Conservation (phyloP, 1,284 basidiomycete genomes). For the Chalciporus sp. region DNA sequence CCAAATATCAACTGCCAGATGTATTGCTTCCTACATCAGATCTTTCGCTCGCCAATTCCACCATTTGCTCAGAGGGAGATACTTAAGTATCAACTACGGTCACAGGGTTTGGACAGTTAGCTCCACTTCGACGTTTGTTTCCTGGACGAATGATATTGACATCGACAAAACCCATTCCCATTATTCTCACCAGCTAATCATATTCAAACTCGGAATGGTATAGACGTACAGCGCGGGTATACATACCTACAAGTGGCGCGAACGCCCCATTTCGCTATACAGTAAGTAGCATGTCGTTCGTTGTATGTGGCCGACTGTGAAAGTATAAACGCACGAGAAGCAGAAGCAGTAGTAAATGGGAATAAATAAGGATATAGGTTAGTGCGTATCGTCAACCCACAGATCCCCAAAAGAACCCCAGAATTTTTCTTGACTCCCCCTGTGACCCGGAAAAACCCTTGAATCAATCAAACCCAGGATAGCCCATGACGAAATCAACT, state of each 20-base stretch:
- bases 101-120: too few species aligned
- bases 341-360: not conserved
- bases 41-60: too few species aligned
- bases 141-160: too few species aligned
- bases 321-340: not conserved
- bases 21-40: too few species aligned
- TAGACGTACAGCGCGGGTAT: not conserved
- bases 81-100: too few species aligned
- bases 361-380: not conserved
- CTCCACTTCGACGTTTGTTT: too few species aligned
- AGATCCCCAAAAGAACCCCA: not conserved
- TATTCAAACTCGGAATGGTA: too few species aligned
- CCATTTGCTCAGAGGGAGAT: too few species aligned
- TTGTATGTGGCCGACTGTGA: not conserved
- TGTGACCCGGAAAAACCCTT: not conserved
- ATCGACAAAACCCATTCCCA: too few species aligned
- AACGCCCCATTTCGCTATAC: not conserved
- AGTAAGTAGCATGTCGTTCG: not conserved
- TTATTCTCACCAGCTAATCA: too few species aligned
- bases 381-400: not conserved
- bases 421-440: not conserved
- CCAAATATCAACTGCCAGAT: too few species aligned
- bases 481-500: conserved; percentile 7
- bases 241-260: not conserved
- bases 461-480: not conserved